Conservation (phyloP, 1,284 basidiomycete genomes). For the Apiotrichum veenhuisii region DNA sequence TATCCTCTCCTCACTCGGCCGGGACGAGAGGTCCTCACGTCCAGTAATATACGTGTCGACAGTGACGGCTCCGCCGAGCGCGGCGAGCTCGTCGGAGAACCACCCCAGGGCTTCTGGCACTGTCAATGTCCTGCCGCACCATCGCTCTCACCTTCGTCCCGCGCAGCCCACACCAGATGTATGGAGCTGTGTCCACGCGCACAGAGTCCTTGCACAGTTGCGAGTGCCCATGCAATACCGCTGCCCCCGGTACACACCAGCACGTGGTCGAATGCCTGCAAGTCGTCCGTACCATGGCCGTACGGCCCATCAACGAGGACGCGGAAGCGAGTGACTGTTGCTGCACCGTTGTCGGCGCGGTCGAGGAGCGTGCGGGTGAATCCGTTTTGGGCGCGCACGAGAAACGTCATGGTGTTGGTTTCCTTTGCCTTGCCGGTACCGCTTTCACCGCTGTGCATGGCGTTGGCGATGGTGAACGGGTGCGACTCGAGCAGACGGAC, state of each 20-base stretch:
- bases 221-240: slow-evolving; percentile 5
- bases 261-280: slow-evolving; percentile 1
- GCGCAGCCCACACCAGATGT: background rate
- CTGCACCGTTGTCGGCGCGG: background rate
- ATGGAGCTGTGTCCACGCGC: background rate
- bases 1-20: no score
- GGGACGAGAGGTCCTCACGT: no score
- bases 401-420: slow-evolving; percentile 26
- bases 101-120: background rate
- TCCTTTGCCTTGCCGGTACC: no score
- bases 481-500: slow-evolving; percentile 39
- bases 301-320: slow-evolving; percentile 13
- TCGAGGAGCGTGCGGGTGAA: slow-evolving; percentile 1
- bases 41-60: background rate
- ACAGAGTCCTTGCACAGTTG: background rate
- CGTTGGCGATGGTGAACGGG: slow-evolving; percentile 50
- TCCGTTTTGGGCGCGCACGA: slow-evolving; percentile 6
- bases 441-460: background rate
- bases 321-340: background rate
- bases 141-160: background rate
- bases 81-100: background rate
- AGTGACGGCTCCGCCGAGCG: background rate
- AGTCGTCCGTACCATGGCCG: slow-evolving; percentile 1
- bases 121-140: background rate
- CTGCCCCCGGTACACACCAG: slow-evolving; percentile 6